These are phyloP conservation scores for Geosmithia putterillii DNA, from an alignment of 2,329 filamentous ascomycete species.

Conservation along the genomic window DNA sequence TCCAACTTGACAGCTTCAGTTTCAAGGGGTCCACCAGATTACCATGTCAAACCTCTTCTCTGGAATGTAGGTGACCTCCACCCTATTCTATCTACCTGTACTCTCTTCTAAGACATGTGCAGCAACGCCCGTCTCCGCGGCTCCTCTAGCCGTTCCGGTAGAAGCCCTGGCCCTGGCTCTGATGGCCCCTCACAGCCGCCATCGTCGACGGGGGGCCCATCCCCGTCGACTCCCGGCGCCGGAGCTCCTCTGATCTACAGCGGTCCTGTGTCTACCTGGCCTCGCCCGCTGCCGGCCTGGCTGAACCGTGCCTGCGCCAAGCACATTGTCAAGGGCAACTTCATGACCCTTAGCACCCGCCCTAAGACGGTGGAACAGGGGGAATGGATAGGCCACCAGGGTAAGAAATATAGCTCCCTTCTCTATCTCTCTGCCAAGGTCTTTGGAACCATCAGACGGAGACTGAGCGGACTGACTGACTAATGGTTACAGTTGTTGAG, in stretches of 20 bases:
- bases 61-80: slow-evolving; percentile 31
- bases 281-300: slow-evolving; percentile 55
- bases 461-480: slow-evolving; percentile 4
- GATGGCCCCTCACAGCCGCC: slow-evolving; percentile 18
- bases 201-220: background rate
- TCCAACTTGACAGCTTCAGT: background rate
- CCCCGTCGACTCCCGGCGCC: slow-evolving; percentile 15
- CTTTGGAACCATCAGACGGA: no score
- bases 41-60: slow-evolving; percentile 38
- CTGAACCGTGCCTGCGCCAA: slow-evolving; percentile 65
- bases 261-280: slow-evolving; percentile 22
- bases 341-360: slow-evolving; percentile 91
- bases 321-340: slow-evolving; percentile 93
- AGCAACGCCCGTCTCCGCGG: slow-evolving; percentile 40
- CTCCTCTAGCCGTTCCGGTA: slow-evolving; percentile 14
- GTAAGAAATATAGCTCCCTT: slow-evolving; percentile 38
- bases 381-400: slow-evolving; percentile 94
- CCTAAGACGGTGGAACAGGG: slow-evolving; percentile 89
- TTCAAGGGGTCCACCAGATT: background rate
- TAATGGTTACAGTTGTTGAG: slow-evolving; percentile 78
- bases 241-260: slow-evolving; percentile 2
- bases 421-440: no score
- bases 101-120: background rate
- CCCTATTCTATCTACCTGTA: background rate
- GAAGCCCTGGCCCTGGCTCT: slow-evolving; percentile 19